phyloP scores from a whole-genome alignment of 441 rosid species.

The Iberis amara region DNA sequence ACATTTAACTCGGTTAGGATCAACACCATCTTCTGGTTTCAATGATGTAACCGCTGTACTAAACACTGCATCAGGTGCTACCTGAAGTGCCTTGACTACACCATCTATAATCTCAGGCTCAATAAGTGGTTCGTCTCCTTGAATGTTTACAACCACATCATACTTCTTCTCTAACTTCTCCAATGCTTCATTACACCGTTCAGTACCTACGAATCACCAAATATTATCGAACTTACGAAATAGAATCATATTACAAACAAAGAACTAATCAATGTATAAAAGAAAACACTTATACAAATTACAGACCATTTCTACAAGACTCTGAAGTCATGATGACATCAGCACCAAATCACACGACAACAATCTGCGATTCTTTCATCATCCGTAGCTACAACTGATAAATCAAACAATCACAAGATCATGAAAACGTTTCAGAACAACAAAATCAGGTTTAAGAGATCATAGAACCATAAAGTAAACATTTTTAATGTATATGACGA shows the following conservation, averaged over 20 bases:
- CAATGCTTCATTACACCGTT: slow-evolving; percentile 84
- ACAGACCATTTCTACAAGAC: slow-evolving; percentile 75
- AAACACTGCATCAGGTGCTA: slow-evolving; percentile 92
- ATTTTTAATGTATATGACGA: too few relatives aligned
- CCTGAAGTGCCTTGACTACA: slow-evolving; percentile 87
- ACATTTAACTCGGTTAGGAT: slow-evolving; percentile 90
- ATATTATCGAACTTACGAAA: slow-evolving; percentile 1
- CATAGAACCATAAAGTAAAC: too few relatives aligned
- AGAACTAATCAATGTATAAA: too few relatives aligned
- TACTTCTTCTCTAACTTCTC: slow-evolving; percentile 77
- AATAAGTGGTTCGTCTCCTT: slow-evolving; percentile 94
- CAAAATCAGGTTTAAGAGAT: too few relatives aligned
- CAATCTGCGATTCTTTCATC: slow-evolving; percentile 89
- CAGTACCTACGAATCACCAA: slow-evolving; percentile 51
- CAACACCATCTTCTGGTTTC: slow-evolving; percentile 83
- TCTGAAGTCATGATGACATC: slow-evolving; percentile 94
- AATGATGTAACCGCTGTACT: slow-evolving; percentile 87
- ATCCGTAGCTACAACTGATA: slow-evolving; percentile 88
- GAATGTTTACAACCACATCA: slow-evolving; percentile 89
- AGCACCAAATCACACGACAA: slow-evolving; percentile 91
- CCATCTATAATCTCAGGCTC: slow-evolving; percentile 97
- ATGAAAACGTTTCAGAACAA: too few relatives aligned
- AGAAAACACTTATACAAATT: too few relatives aligned
- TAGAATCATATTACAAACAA: neutral
- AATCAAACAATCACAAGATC: neutral